phyloP scores from a whole-genome alignment of 2,329 filamentous ascomycete genomes.

The Dactylellina haptotyla region DNA sequence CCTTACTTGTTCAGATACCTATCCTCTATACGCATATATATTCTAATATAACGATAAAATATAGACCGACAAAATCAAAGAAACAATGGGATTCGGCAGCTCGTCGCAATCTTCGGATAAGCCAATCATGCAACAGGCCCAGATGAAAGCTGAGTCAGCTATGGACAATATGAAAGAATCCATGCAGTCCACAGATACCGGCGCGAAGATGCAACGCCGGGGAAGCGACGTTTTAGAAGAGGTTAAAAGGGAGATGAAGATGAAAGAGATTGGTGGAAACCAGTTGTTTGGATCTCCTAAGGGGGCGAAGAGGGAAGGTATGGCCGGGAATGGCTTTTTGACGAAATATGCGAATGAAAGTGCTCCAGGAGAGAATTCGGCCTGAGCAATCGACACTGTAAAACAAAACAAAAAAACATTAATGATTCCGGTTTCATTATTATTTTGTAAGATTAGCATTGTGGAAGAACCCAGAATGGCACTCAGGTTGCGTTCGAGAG shows the following conservation, averaged over 20 bases:
- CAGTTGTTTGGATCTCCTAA: slow-evolving; percentile 48
- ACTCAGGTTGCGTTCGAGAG: no score
- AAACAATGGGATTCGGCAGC: slow-evolving; percentile 35
- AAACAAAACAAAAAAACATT: no score
- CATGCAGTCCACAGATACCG: slow-evolving; percentile 30
- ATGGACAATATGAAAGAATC: slow-evolving; percentile 34
- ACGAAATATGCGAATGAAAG: slow-evolving; percentile 53
- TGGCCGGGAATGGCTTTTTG: slow-evolving; percentile 39
- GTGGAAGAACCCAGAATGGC: neutral
- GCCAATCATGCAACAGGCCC: slow-evolving; percentile 28
- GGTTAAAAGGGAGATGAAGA: slow-evolving; percentile 30
- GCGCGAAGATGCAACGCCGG: slow-evolving; percentile 12
- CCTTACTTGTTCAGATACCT: neutral
- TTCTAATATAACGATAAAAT: neutral
- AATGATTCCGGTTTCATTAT: no score
- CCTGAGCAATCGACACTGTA: slow-evolving; percentile 24
- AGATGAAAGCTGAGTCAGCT: slow-evolving; percentile 24
- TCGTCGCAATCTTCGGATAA: slow-evolving; percentile 23
- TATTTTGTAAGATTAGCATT: neutral
- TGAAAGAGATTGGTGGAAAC: slow-evolving; percentile 40
- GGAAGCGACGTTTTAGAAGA: slow-evolving; percentile 50
- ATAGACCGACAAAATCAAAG: slow-evolving; percentile 26
- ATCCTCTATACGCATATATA: neutral
- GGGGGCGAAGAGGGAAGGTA: slow-evolving; percentile 23
- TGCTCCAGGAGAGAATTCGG: slow-evolving; percentile 50